Conservation (phyloP, 2,329 filamentous ascomycete species). For the Botrytis paeoniae region DNA sequence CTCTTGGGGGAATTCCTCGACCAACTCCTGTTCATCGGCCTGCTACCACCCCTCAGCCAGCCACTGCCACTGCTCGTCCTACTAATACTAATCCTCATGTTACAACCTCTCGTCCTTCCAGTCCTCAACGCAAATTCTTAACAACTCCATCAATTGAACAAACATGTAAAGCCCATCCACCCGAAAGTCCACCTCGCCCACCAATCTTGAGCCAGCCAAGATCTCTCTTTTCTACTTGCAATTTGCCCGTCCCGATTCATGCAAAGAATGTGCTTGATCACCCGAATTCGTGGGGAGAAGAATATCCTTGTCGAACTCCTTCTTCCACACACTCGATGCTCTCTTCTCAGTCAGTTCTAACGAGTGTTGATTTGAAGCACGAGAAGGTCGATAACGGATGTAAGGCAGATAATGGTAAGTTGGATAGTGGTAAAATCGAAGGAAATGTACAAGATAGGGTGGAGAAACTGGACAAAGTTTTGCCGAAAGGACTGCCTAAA, state of each 20-base stretch:
- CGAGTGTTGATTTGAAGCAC: not conserved
- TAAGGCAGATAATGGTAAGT: not conserved
- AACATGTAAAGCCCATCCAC: not conserved
- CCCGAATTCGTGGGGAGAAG: not conserved
- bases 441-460: not conserved
- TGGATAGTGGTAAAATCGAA: not conserved
- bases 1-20: not conserved
- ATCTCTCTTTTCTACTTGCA: not conserved
- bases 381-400: not conserved
- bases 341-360: not conserved
- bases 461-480: not conserved
- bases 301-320: not conserved
- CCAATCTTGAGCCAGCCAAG: conserved; percentile 5
- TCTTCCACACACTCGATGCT: not conserved
- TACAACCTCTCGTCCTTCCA: not conserved
- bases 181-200: not conserved
- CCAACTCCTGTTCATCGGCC: not conserved
- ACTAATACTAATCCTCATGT: not conserved
- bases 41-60: not conserved
- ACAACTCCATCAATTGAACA: not conserved
- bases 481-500: not conserved
- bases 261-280: conserved; percentile 2
- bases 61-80: not conserved
- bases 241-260: not conserved
- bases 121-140: not conserved